Base-by-base conservation (phyloP, 106 monocot genomes). In the Triglochin maritima region DNA sequence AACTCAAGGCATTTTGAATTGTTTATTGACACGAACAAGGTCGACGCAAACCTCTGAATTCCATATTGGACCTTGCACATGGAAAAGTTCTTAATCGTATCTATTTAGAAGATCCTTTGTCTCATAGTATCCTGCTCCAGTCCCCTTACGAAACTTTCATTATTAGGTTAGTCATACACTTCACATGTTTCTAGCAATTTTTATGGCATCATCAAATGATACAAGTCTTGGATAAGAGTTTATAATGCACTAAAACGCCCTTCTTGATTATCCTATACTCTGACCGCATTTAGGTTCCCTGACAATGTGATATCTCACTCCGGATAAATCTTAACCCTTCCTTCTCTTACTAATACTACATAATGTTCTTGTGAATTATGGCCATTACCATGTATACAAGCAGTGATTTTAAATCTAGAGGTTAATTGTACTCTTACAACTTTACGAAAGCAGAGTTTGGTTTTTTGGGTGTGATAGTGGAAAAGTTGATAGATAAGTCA, bases 51-150 rank as follows among this genome's bases (percentile, higher is more conserved):
- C 46, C 47, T 58, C 46, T 70, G 70, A 60, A 17, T 70, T 70
- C 47, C 58, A 59, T 47, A 59, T 69, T 69, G 56, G 59, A 70
- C 70, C 59, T 59, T 70, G 47, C 47, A 70, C 59, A 70, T 70
- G 60, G 9, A 64, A 45, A 9, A 70, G 42, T 56, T 56, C 41
- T 43, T 4, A 68, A 57, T 69, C 55, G 2, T 1, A 69, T 69
- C 68, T 69, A 42, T 69, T 66, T 66, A 57, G 6, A 45, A 1
- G 56, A 69, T 45, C 9, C 7, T 69, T 56, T 55, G 43, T 45
- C 54, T 56, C 46, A 56, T 69, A 12, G 56, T 44, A 69, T 4
- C 56, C 2, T 66, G 50, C 66, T 66, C 3, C 6, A 56, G 9
- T 69, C 55, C 56, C 55, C 17, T 69, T 66, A 52, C 5, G 15